Evolutionary conservation across 306 rosid species (phyloP).

Genomic region (Glycyrrhiza uralensis): DNA sequence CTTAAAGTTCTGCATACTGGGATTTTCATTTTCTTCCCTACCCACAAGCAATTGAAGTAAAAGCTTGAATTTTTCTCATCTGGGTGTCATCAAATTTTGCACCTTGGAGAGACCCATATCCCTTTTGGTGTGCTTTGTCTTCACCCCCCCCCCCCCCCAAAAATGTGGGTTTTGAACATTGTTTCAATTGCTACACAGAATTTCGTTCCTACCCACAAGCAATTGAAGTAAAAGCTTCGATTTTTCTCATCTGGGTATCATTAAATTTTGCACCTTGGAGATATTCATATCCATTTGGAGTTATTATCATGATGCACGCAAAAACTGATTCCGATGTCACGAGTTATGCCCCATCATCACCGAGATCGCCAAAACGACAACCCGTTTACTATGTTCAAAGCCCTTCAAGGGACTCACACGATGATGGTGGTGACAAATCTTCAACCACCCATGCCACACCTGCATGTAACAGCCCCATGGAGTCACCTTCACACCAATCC

Average conservation of each 20-base stretch:
- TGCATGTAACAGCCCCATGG: constrained; percentile 53
- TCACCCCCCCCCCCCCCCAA: too few species aligned
- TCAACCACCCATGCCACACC: constrained; percentile 54
- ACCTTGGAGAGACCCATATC: not conserved
- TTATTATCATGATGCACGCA: constrained; percentile 45
- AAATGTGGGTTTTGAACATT: too few species aligned
- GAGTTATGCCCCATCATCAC: constrained; percentile 61
- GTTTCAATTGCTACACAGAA: too few species aligned
- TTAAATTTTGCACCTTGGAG: constrained; percentile 4
- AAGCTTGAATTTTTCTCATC: not conserved
- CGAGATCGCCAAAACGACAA: constrained; percentile 64
- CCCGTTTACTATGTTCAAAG: constrained; percentile 67
- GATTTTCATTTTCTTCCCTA: not conserved
- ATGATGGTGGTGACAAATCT: constrained; percentile 80
- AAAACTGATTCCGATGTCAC: constrained; percentile 78
- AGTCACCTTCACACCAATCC: constrained; percentile 73
- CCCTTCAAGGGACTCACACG: constrained; percentile 78
- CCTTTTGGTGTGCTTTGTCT: too few species aligned
- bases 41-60: not conserved
- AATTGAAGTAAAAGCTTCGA: not conserved
- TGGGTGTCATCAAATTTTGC: constrained; percentile 16
- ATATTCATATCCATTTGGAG: not conserved
- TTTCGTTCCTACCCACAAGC: not conserved
- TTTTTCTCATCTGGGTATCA: constrained; percentile 16
- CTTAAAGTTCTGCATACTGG: too few species aligned